Percentiles rank a stretch among this genome's conserved stretches.
Evolutionary conservation across 164 flowering plant genomes (phyloP).

Genomic region (Hamamelis virginiana): DNA sequence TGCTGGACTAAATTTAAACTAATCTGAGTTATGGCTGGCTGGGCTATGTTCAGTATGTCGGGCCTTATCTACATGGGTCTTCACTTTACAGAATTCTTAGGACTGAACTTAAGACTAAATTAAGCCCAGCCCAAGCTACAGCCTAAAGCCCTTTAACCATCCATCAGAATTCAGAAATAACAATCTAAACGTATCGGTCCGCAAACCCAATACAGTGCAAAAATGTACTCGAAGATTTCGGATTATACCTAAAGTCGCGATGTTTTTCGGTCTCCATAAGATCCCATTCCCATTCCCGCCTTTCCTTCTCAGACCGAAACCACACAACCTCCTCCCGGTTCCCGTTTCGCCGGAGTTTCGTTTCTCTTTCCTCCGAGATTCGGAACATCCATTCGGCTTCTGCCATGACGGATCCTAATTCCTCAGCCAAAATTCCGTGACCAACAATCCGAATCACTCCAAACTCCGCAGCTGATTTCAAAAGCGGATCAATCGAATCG

Average conservation of each 20-base stretch:
- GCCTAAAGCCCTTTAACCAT: too few species aligned
- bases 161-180: too few species aligned
- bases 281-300: slow-evolving; percentile 8
- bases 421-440: slow-evolving; percentile 42
- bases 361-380: slow-evolving; percentile 11
- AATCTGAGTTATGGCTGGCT: too few species aligned
- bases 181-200: too few species aligned
- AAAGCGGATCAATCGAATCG: slow-evolving; percentile 24
- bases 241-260: slow-evolving; percentile 33
- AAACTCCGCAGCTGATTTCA: slow-evolving; percentile 33
- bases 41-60: too few species aligned
- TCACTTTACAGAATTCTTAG: too few species aligned
- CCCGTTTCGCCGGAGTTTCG: slow-evolving; percentile 6
- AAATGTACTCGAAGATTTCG: background rate
- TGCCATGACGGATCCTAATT: slow-evolving; percentile 21
- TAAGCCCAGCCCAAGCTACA: too few species aligned
- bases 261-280: slow-evolving; percentile 20
- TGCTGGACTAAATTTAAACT: too few species aligned
- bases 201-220: background rate
- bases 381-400: slow-evolving; percentile 32
- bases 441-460: slow-evolving; percentile 42
- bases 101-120: too few species aligned
- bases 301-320: slow-evolving; percentile 18
- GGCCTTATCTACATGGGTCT: too few species aligned
- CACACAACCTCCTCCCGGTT: slow-evolving; percentile 33